Evolutionary conservation across 352 stramenopile species (phyloP).

Genomic region (Globisporangium splendens): DNA sequence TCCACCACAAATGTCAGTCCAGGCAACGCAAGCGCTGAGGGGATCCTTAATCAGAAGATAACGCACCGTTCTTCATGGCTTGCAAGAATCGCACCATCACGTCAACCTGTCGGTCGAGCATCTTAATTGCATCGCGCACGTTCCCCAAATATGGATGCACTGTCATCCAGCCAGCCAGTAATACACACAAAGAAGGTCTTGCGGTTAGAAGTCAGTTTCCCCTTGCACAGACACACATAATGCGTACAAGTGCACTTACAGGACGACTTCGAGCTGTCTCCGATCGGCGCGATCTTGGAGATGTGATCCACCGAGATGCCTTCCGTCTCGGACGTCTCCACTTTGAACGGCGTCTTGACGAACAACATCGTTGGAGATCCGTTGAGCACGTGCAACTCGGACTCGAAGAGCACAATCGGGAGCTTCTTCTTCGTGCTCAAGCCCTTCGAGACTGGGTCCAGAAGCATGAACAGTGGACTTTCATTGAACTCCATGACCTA

Average conservation of each 20-base stretch:
- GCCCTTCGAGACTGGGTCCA: conserved; percentile 60
- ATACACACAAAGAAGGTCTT: conserved; percentile 10
- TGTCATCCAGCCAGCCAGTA: conserved; percentile 14
- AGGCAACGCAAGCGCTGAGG: not conserved
- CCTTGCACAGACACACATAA: not conserved
- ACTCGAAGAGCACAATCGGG: conserved; percentile 84
- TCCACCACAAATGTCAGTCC: not conserved
- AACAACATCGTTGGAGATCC: conserved; percentile 88
- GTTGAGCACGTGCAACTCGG: conserved; percentile 83
- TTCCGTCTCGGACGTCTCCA: conserved; percentile 86
- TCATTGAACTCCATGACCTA: conserved; percentile 89
- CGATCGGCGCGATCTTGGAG: conserved; percentile 78
- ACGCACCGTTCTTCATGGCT: conserved; percentile 62
- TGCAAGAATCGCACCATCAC: conserved; percentile 71
- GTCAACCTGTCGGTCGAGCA: conserved; percentile 80
- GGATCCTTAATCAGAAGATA: not conserved
- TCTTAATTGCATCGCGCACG: conserved; percentile 79
- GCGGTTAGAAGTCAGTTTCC: not conserved
- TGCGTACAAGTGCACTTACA: conserved; percentile 23
- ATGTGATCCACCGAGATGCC: conserved; percentile 88
- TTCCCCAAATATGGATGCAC: conserved; percentile 81
- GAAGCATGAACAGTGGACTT: conserved; percentile 74
- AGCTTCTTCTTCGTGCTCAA: conserved; percentile 84
- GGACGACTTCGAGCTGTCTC: conserved; percentile 66
- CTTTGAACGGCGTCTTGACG: conserved; percentile 83